phyloP scores from a whole-genome alignment of 805 yeast species.

The Isabelozyma pseudorhagii region DNA sequence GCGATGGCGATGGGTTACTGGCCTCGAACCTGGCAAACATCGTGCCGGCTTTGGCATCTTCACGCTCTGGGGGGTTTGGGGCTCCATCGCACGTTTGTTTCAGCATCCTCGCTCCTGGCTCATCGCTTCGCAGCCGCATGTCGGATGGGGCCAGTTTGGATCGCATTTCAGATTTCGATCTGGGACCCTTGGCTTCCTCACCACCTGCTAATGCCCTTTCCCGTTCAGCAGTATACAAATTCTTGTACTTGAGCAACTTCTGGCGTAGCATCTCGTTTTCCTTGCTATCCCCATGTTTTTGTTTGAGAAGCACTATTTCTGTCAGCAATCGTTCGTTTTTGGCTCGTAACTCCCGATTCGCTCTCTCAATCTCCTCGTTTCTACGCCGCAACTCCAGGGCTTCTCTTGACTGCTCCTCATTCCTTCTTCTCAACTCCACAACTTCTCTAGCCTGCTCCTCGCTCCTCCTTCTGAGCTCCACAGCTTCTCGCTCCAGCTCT shows the following conservation, averaged over 20 bases:
- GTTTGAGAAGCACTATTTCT: not conserved
- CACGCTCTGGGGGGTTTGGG: too few species aligned
- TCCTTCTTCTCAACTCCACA: not conserved
- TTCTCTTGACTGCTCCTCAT: not conserved
- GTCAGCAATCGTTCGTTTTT: not conserved
- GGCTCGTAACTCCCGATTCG: not conserved
- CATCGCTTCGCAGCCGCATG: too few species aligned
- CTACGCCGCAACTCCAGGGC: not conserved
- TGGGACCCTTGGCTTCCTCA: too few species aligned
- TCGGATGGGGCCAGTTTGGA: too few species aligned
- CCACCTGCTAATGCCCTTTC: not conserved
- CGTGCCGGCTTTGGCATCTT: too few species aligned
- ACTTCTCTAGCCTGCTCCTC: not conserved
- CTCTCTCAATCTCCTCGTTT: not conserved
- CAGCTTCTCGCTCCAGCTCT: not conserved
- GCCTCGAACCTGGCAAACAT: not conserved
- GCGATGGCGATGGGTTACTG: not conserved
- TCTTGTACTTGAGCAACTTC: conserved; percentile 33
- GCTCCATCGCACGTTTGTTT: too few species aligned
- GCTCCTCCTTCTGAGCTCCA: not conserved
- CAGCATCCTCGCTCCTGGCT: too few species aligned
- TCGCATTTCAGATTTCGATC: too few species aligned
- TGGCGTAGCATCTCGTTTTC: conserved; percentile 30
- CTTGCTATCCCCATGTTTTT: not conserved
- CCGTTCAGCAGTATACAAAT: conserved; percentile 18